These are phyloP conservation scores for Castanea sativa DNA, from an alignment of 306 rosid species.

Conservation along the genomic window DNA sequence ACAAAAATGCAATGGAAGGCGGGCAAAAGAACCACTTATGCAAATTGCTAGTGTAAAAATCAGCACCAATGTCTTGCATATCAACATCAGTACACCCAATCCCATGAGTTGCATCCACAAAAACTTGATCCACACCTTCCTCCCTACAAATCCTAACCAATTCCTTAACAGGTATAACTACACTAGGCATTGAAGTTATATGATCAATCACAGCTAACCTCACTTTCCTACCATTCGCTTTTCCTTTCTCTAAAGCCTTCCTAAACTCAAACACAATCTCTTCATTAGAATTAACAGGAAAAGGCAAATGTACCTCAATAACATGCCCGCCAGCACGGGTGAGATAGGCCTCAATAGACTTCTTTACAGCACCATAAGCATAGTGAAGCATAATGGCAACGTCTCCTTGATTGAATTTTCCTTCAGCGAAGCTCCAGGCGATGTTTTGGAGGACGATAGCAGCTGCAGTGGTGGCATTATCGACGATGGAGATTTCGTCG, in stretches of 20 bases:
- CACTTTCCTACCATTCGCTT: slow-evolving; percentile 61
- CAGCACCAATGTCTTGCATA: slow-evolving; percentile 90
- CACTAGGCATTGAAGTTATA: slow-evolving; percentile 92
- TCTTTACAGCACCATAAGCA: slow-evolving; percentile 86
- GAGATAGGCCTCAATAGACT: slow-evolving; percentile 86
- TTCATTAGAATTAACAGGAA: slow-evolving; percentile 69
- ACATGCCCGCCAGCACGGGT: slow-evolving; percentile 83
- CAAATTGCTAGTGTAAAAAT: slow-evolving; percentile 88
- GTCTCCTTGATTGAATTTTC: slow-evolving; percentile 61
- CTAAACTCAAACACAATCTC: slow-evolving; percentile 71
- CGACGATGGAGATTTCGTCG: slow-evolving; percentile 86
- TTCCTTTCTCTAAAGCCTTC: slow-evolving; percentile 71
- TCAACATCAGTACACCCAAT: slow-evolving; percentile 87
- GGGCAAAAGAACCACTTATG: slow-evolving; percentile 99
- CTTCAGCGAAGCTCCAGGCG: slow-evolving; percentile 76
- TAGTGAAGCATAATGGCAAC: slow-evolving; percentile 88
- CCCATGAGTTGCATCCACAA: slow-evolving; percentile 91
- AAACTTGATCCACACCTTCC: slow-evolving; percentile 89
- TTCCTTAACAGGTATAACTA: slow-evolving; percentile 75
- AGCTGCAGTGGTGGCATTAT: slow-evolving; percentile 99
- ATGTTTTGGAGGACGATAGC: slow-evolving; percentile 82
- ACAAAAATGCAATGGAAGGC: slow-evolving; percentile 81
- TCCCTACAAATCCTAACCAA: slow-evolving; percentile 87
- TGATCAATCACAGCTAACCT: slow-evolving; percentile 93
- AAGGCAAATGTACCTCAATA: slow-evolving; percentile 79